Percentiles rank a stretch among this genome's conserved stretches.
Evolutionary conservation across 169 alveolate genomes (phyloP).

Genomic region (Theileria sp.): DNA sequence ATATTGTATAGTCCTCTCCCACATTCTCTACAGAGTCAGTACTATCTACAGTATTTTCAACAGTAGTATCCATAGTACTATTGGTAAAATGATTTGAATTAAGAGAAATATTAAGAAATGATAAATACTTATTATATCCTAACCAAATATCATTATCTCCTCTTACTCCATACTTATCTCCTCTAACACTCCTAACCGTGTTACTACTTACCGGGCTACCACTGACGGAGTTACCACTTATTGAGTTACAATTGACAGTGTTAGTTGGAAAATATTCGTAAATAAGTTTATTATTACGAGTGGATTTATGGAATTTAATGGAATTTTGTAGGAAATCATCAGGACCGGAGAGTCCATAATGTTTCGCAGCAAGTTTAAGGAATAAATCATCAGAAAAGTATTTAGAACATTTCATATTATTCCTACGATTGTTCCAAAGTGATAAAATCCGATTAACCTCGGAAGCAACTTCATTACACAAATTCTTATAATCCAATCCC

Average conservation of each 20-base stretch:
- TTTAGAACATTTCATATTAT: constrained; percentile 6
- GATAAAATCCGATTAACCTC: constrained; percentile 17
- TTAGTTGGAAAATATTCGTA: background rate
- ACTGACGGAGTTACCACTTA: background rate
- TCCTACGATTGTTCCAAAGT: constrained; percentile 6
- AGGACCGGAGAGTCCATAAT: constrained; percentile 26
- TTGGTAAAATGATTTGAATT: background rate
- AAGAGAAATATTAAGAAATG: constrained; percentile 15
- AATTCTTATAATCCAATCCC: background rate
- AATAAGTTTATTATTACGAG: background rate
- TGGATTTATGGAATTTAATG: background rate
- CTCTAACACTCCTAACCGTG: background rate
- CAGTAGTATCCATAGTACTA: background rate
- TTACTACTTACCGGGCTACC: too few species aligned
- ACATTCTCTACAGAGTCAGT: background rate
- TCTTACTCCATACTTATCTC: background rate
- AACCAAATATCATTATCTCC: constrained; percentile 64
- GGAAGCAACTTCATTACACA: background rate
- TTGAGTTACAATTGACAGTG: constrained; percentile 11
- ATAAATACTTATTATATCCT: constrained; percentile 42
- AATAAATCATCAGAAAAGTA: constrained; percentile 18
- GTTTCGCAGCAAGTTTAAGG: constrained; percentile 52
- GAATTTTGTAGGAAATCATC: background rate
- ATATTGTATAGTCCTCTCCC: constrained; percentile 48
- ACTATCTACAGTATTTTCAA: too few species aligned